phyloP scores from a whole-genome alignment of 2,329 filamentous ascomycete genomes.

The Fusarium beomiforme region DNA sequence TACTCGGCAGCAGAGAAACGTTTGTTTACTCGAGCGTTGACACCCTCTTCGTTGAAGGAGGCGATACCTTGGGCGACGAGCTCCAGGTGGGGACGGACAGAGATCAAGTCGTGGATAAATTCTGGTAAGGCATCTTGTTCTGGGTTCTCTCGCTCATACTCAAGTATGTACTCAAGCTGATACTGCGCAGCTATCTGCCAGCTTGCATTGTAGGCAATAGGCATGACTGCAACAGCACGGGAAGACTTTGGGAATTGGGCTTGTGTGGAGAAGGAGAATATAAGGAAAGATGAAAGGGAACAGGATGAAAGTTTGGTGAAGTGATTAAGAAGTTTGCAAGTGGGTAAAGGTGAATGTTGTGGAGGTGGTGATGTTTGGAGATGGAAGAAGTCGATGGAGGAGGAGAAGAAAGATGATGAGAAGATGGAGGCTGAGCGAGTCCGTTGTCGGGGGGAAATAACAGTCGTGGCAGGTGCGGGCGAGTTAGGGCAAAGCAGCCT shows the following conservation, averaged over 20 bases:
- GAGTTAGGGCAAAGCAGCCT: not conserved
- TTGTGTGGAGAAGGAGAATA: fast-evolving
- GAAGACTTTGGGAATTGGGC: too few species aligned
- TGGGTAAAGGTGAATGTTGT: not conserved
- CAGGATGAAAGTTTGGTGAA: not conserved
- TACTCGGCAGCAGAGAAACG: not conserved
- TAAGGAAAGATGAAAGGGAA: not conserved
- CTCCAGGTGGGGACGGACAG: not conserved
- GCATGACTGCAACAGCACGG: not conserved
- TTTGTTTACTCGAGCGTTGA: not conserved
- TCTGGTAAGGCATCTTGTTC: fast-evolving
- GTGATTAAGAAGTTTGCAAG: not conserved
- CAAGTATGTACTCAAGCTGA: not conserved
- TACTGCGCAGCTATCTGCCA: not conserved
- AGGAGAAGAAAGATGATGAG: not conserved
- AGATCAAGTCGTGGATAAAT: fast-evolving
- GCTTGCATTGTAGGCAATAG: not conserved
- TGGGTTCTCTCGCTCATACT: not conserved
- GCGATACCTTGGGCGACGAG: not conserved
- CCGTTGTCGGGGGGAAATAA: not conserved
- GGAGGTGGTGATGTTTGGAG: not conserved
- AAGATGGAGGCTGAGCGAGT: not conserved
- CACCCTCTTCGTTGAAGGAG: not conserved
- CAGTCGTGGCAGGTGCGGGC: not conserved
- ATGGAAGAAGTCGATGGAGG: not conserved